Evolutionary conservation across 345 rosid species (phyloP), one percentile per base, ranked within the genome.

Genomic region (Gossypium turneri): DNA sequence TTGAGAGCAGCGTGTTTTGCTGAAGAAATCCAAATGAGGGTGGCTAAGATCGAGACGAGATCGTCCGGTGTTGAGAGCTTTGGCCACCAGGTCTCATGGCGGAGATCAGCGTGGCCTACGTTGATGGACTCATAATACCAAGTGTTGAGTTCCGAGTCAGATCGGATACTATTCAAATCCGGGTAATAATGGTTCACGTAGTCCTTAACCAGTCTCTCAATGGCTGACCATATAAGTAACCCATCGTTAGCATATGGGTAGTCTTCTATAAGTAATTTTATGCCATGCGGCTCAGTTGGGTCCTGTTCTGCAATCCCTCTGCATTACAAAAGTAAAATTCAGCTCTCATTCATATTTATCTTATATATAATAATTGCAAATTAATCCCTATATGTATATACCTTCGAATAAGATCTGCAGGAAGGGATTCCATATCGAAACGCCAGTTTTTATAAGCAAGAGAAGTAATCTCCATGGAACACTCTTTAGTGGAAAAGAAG

Each of bases 401-500:
- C 98, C 98, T 96, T 83, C 97, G 83, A 65, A 96, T 86, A 79
- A 96, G 98, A 78, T 96, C 98, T 1, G 94, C 91, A 3, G 97
- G 98, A 62, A 96, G 97, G 77, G 85, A 82, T 86, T 96, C 97
- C 92, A 77, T 82, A 84, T 96, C 98, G n/a, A 93, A 96, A 62
- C 95, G 87, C 99, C 74, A 71, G 24, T 47, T 83, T 67, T 82
- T 85, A 48, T 93, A 92, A 0, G 97, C 95, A 3, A 91, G 83
- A 2, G 98, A 88, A 43, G 98, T 93, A 10, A 96, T 80, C 79
- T 93, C 97, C 87, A 89, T 72, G 71, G 91, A 86, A 38, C 82
- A 90, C 55, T 86, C 90, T 53, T 93, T 98, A 13, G 98, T 94
- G 3, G 99, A 90, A 89, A 96, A 93, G 77, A 91, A 83, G 3